Base-by-base conservation (phyloP, 495 filamentous ascomycete species). In the Mytilinidion resinicola region DNA sequence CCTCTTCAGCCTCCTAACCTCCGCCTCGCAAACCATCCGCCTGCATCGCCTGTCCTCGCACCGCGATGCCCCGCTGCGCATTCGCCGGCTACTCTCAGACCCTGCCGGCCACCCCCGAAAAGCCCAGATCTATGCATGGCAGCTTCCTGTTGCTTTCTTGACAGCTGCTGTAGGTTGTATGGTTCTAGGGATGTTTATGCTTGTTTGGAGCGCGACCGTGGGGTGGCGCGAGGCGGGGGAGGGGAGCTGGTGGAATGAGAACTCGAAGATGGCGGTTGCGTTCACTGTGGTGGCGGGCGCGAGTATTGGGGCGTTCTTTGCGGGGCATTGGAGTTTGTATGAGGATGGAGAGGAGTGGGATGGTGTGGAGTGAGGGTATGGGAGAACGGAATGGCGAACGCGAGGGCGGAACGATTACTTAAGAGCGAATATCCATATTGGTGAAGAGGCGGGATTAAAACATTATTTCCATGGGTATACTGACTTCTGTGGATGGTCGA, bases 21-120 rank as follows among this genome's bases (percentile, higher is more conserved):
- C 68, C 21, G 68, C 68, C 17, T 57, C 64, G 38, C 66, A 69
- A 55, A 62, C 61, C 12, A 61, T 70, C 11, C 66, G 68, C 11
- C 55, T 70, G 12, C 64, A 66, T 41, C 69, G 69, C 4, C 8
- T 71, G 7, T 62, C 67, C 33, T 51, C 60, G 11, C 69, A 66
- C 47, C 55, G 51, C 4, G 57, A 69, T 39, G 59, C 51, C 9
- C 21, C 21, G n/a, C 34, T 19, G 12, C 58, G 53, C n/a, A 63
- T 71, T 41, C 42, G 69, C 4, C 19, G 37, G 9, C 59, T 69
- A 4, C 54, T 71, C 11, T 37, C 55, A 20, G 60, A 42, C 19
- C 10, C 44, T 8, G 34, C 53, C 7, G 35, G 48, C 38, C n/a
- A 37, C 15, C 17, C 14, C 9, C 17, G 39, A 34, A 14, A 17